Base-by-base conservation (phyloP, 352 stramenopile species). In the Phytophthora foliorum region DNA sequence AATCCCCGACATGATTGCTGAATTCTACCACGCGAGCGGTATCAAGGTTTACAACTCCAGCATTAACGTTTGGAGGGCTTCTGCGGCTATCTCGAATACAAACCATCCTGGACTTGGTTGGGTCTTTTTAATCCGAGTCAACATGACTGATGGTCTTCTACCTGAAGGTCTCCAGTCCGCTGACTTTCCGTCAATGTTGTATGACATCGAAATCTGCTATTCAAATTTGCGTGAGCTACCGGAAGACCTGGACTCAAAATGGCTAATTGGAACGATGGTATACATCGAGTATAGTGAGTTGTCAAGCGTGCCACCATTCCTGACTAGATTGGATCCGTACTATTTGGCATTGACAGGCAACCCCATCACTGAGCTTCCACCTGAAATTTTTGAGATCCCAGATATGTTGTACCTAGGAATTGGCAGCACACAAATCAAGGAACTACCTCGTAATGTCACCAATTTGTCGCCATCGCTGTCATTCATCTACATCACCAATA, bases 1-100 rank as follows among this genome's bases (percentile, higher is more conserved):
- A 34, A 53, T 83, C 14, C 63, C 70, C 2, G 2, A 57, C 14
- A 48, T 49, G 11, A 36, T 83, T 4, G 24, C 46, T 7, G 36
- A 48, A 8, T 80, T 80, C 24, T 41, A n/a, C 1, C 65, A 67
- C 8, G 17, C 74, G 11, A 63, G 53, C 3, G 72, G 60, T 1
- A 21, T 83, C 48, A 78, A 83, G 50, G 44, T 76, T 3, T 83
- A 78, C 57, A 83, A 83, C 25, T 73, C 63, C 16, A 78, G 67
- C 1, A 50, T 82, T 21, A 22, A 32, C 2, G 34, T 38, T 10
- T 82, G 75, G 71, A 6, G 16, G 0, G 25, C 16, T 0, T 55
- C 74, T 22, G 72, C 75, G 2, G 75, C 64, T 13, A 32, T 78
- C 29, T 62, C 29, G 0, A 53, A 64, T 17, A 21, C 13, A 17